Evolutionary conservation across 2,329 filamentous ascomycete genomes (phyloP).

Genomic region (Fusarium sp.): DNA sequence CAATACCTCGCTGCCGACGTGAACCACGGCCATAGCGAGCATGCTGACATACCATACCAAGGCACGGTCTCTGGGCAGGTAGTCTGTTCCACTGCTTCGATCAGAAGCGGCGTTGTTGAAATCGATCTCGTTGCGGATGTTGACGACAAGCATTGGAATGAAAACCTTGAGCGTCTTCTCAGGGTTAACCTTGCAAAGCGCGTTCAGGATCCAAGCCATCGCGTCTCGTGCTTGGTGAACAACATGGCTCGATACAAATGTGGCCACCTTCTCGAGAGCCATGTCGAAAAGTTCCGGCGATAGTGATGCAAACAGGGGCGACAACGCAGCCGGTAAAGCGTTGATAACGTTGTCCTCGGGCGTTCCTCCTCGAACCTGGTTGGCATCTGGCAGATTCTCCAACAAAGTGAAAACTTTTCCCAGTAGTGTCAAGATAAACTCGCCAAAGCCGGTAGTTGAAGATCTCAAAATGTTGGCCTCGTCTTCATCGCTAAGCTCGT

Average conservation of each 20-base stretch:
- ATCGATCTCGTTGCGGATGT: conserved; percentile 96
- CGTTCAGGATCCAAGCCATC: conserved; percentile 98
- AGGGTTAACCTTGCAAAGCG: conserved; percentile 94
- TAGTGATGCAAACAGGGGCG: conserved; percentile 89
- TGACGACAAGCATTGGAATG: conserved; percentile 89
- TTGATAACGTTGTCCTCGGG: conserved; percentile 98
- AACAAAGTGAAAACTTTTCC: conserved; percentile 95
- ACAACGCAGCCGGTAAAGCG: conserved; percentile 90
- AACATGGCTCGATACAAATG: conserved; percentile 93
- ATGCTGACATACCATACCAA: conserved; percentile 98
- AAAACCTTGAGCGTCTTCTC: conserved; percentile 93
- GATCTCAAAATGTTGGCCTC: conserved; percentile 92
- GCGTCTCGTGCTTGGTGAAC: conserved; percentile 97
- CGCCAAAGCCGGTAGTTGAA: conserved; percentile 92
- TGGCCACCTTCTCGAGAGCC: conserved; percentile 90
- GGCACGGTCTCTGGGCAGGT: conserved; percentile 91
- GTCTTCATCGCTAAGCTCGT: conserved; percentile 85
- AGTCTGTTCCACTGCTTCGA: conserved; percentile 91
- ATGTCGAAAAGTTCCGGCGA: conserved; percentile 95
- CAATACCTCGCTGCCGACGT: conserved; percentile 91
- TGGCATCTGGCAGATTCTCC: conserved; percentile 94
- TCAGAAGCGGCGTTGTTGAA: conserved; percentile 97
- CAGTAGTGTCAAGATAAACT: conserved; percentile 91
- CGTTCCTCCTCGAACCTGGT: conserved; percentile 88
- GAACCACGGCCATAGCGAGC: conserved; percentile 97